Evolutionary conservation across 805 yeast genomes (phyloP), one percentile per base, ranked within the genome.

Genomic region (Cyberlindnera nakhonratchasimensis): DNA sequence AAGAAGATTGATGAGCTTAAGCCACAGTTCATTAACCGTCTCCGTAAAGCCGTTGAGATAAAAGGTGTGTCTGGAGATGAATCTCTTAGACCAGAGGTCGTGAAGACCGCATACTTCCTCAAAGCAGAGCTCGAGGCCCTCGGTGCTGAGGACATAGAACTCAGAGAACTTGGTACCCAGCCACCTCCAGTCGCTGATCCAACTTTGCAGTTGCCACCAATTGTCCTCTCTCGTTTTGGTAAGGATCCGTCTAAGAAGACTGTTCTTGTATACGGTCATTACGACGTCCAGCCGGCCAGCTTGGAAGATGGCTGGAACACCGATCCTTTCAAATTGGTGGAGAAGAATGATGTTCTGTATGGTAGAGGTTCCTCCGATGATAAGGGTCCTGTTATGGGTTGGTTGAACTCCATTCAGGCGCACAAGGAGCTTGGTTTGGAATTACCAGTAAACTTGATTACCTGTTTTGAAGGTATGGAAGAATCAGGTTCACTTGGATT

Each of bases 391-490:
- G 95, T 93, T 34, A 72, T 90, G 55, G 97, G 96, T 41, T 93
- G 99, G 99, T 75, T 93, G 62, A 91, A 93, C 63, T 83, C 82
- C 30, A 73, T 93, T 32, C 85, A 90, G 68, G 97, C 99, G 13
- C 97, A 93, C 68, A 80, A 75, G 43, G 85, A 80, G 53, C 75
- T 87, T 43, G 89, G 87, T 17, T 59, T 86, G 58, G 96, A 90
- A 50, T 74, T 93, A 45, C 99, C 99, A 16, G 97, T 93, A 49
- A 93, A 93, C 69, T 67, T 93, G 55, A 77, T 89, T 37, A 83
- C 86, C 62, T 88, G 96, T 66, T 93, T 93, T 58, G 99, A 93
- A 69, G 98, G 99, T 48, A 93, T 93, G 99, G 99, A 93, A 69
- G 99, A 93, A 69, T 81, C 90, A 50, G 99, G 99, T 19, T 88